phyloP scores from a whole-genome alignment of 331 rosid species.

The Rosa hybrid region DNA sequence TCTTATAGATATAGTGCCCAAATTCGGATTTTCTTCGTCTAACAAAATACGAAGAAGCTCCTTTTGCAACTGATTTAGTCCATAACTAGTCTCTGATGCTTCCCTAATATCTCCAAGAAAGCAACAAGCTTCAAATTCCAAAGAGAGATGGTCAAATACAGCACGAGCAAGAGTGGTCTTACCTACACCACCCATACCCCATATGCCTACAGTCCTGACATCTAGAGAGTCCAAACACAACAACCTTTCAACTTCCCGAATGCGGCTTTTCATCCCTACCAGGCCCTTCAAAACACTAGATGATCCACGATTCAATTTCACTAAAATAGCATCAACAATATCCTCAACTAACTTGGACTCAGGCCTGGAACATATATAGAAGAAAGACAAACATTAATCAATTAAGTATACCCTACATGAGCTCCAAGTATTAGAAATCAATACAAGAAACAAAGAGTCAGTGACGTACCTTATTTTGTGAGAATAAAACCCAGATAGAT shows the following conservation, averaged over 20 bases:
- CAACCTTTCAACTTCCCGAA: background rate
- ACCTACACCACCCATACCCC: constrained; percentile 9
- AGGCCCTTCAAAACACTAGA: background rate
- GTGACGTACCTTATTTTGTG: background rate
- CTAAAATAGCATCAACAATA: background rate
- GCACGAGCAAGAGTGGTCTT: constrained; percentile 11
- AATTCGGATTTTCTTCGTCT: background rate
- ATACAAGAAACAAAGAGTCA: background rate
- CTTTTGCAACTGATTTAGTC: background rate
- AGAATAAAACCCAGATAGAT: constrained; percentile 14
- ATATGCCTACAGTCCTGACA: background rate
- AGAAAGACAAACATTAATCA: background rate
- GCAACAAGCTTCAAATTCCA: constrained; percentile 10
- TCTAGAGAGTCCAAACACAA: background rate
- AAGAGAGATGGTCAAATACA: background rate
- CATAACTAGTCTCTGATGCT: background rate
- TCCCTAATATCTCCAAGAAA: constrained; percentile 19
- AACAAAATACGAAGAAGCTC: background rate
- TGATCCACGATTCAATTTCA: background rate
- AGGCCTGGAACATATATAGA: constrained; percentile 3
- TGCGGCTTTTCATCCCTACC: background rate
- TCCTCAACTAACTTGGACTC: constrained; percentile 21
- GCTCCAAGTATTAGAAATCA: background rate
- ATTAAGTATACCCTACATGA: background rate
- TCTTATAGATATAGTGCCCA: background rate